Percentiles rank a stretch among this genome's conserved stretches.
These are phyloP conservation scores for Pseudogymnoascus sp. DNA, from an alignment of 2,329 filamentous ascomycete species.

Conservation along the genomic window DNA sequence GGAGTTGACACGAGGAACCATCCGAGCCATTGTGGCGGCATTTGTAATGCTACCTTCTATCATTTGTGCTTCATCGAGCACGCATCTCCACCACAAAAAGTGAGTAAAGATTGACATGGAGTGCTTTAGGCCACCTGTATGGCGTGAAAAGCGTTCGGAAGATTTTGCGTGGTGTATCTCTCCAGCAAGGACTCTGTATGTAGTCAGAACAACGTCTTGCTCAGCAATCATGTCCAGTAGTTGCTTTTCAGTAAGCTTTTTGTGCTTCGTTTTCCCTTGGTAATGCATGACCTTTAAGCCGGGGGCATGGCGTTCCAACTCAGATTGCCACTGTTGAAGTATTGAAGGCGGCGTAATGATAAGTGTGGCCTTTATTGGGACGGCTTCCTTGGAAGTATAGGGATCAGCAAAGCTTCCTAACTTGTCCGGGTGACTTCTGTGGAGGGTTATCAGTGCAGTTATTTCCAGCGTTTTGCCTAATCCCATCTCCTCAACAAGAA, in stretches of 20 bases:
- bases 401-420: conserved; percentile 28
- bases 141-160: conserved; percentile 60
- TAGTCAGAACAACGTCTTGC: conserved; percentile 56
- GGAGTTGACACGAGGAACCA: conserved; percentile 75
- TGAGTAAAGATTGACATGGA: conserved; percentile 70
- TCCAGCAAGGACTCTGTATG: conserved; percentile 62
- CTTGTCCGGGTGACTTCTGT: conserved; percentile 36
- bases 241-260: conserved; percentile 27
- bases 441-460: conserved; percentile 60
- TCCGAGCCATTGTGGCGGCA: conserved; percentile 69
- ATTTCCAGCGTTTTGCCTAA: conserved; percentile 74
- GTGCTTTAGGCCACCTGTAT: conserved; percentile 51
- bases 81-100: conserved; percentile 81
- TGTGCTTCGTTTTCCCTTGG: conserved; percentile 36
- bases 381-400: conserved; percentile 33
- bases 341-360: conserved; percentile 54
- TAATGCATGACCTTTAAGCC: conserved; percentile 49
- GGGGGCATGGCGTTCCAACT: conserved; percentile 53
- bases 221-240: conserved; percentile 39
- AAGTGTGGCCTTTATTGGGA: conserved; percentile 47
- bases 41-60: conserved; percentile 81
- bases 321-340: conserved; percentile 53
- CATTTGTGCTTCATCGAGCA: conserved; percentile 79
- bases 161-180: conserved; percentile 70
- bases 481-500: conserved; percentile 76